A percentile compares a stretch with the other conserved stretches of the same genome.
phyloP scores from a whole-genome alignment of 2,329 filamentous ascomycete genomes.

The Botrytis galanthina region DNA sequence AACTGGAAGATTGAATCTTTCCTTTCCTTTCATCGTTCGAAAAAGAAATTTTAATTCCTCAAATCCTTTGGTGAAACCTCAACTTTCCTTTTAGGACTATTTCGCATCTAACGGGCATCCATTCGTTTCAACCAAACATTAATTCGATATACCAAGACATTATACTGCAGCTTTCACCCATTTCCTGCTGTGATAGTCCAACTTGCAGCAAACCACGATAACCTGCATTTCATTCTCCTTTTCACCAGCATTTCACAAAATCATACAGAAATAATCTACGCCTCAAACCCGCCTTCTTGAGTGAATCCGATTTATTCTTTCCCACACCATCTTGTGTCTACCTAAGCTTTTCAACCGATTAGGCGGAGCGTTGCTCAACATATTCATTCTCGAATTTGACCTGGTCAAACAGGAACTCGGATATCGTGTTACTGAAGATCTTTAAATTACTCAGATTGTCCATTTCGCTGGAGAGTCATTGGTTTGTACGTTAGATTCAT shows the following conservation, averaged over 20 bases:
- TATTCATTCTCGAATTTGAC: slow-evolving; percentile 17
- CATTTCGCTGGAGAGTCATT: slow-evolving; percentile 2
- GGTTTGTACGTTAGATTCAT: slow-evolving; percentile 15
- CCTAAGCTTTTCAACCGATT: background rate
- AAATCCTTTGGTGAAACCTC: slow-evolving; percentile 11
- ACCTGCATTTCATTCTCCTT: slow-evolving; percentile 15
- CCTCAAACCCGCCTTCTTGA: background rate
- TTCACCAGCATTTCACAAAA: slow-evolving; percentile 1
- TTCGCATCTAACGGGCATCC: slow-evolving; percentile 6
- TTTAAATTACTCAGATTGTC: background rate
- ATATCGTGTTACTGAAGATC: background rate
- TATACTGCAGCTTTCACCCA: slow-evolving; percentile 13
- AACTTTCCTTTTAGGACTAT: background rate
- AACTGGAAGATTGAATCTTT: background rate
- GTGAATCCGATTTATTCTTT: background rate
- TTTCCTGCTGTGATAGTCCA: slow-evolving; percentile 12
- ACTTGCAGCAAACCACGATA: slow-evolving; percentile 19
- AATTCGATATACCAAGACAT: slow-evolving; percentile 14
- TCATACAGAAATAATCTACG: slow-evolving; percentile 7
- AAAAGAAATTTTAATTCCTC: background rate
- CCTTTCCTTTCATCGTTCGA: background rate
- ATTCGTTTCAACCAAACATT: slow-evolving; percentile 12
- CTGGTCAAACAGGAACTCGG: slow-evolving; percentile 9
- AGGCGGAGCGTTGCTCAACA: slow-evolving; percentile 12
- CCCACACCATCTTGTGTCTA: slow-evolving; percentile 14